A percentile compares a stretch with the other conserved stretches of the same genome.
phyloP scores from a whole-genome alignment of 1,284 basidiomycete species.

The Cryptococcus deneoformans region DNA sequence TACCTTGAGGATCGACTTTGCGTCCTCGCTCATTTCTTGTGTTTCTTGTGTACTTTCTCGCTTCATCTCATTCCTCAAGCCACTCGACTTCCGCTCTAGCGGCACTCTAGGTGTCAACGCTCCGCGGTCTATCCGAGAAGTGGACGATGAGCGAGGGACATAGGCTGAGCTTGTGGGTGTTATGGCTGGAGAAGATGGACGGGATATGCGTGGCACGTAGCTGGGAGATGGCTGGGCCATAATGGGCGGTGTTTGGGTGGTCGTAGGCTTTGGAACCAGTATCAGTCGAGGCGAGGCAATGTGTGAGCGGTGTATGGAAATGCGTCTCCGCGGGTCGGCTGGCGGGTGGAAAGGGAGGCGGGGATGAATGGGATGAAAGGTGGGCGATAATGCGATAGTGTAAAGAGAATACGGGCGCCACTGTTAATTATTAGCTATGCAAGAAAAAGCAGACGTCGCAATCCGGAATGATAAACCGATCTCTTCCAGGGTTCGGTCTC shows the following conservation, averaged over 20 bases:
- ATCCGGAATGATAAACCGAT: too few relatives aligned
- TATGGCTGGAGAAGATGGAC: neutral
- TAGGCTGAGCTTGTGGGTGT: slow-evolving; percentile 16
- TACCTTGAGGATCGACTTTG: slow-evolving; percentile 36
- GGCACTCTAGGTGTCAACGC: slow-evolving; percentile 2
- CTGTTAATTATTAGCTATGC: too few relatives aligned
- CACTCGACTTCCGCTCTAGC: slow-evolving; percentile 16
- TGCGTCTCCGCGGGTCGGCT: too few relatives aligned
- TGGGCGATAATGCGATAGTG: too few relatives aligned
- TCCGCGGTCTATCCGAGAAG: slow-evolving; percentile 6
- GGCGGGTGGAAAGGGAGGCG: too few relatives aligned
- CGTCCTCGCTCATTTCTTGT: slow-evolving; percentile 1
- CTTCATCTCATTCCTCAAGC: slow-evolving; percentile 14
- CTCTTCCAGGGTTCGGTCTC: too few relatives aligned
- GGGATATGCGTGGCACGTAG: neutral
- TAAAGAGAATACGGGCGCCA: too few relatives aligned
- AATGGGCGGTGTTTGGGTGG: neutral
- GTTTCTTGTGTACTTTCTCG: slow-evolving; percentile 1
- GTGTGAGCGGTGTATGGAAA: neutral
- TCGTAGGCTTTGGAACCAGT: neutral
- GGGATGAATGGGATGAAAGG: too few relatives aligned
- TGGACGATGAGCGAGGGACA: slow-evolving; percentile 16
- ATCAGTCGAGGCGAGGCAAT: neutral
- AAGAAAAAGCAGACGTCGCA: too few relatives aligned
- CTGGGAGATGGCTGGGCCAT: neutral